Conservation (phyloP, 768 basidiomycete genomes). For the Mycena rebaudengoi region DNA sequence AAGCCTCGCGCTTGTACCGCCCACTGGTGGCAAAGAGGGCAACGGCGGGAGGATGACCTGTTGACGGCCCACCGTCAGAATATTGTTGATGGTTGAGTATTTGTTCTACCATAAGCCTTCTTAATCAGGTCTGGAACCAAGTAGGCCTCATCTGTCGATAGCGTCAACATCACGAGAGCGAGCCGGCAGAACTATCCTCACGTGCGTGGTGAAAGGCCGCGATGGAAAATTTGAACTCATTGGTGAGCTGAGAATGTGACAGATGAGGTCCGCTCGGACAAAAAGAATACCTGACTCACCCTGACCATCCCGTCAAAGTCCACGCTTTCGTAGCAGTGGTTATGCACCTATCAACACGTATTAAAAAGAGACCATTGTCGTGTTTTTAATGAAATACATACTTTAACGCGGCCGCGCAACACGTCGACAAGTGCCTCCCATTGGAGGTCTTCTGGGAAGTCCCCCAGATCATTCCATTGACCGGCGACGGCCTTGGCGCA, state of each 20-base stretch:
- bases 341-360: not conserved
- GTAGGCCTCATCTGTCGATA: conserved; percentile 80
- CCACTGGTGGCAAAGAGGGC: conserved; percentile 77
- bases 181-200: too few relatives aligned
- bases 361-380: not conserved
- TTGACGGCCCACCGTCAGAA: not conserved
- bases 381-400: too few relatives aligned
- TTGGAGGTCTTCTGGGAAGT: conserved; percentile 74
- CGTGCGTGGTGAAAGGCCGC: conserved; percentile 79
- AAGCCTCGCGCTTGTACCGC: conserved; percentile 61
- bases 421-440: conserved; percentile 79
- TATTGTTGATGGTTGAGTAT: too few relatives aligned
- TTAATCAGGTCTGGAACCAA: conserved; percentile 80
- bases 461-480: conserved; percentile 51
- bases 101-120: conserved; percentile 73
- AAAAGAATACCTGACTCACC: too few relatives aligned
- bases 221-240: conserved; percentile 80
- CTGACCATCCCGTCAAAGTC: conserved; percentile 74
- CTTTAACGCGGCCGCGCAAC: conserved; percentile 79
- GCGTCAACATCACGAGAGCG: too few relatives aligned
- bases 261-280: too few relatives aligned
- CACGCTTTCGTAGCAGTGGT: conserved; percentile 61
- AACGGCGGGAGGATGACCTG: conserved; percentile 68
- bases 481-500: conserved; percentile 59
- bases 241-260: too few relatives aligned